A percentile compares a stretch with the other conserved stretches of the same genome.
These are phyloP conservation scores for Colletotrichum lupini DNA, from an alignment of 2,329 filamentous ascomycete genomes.

Conservation along the genomic window DNA sequence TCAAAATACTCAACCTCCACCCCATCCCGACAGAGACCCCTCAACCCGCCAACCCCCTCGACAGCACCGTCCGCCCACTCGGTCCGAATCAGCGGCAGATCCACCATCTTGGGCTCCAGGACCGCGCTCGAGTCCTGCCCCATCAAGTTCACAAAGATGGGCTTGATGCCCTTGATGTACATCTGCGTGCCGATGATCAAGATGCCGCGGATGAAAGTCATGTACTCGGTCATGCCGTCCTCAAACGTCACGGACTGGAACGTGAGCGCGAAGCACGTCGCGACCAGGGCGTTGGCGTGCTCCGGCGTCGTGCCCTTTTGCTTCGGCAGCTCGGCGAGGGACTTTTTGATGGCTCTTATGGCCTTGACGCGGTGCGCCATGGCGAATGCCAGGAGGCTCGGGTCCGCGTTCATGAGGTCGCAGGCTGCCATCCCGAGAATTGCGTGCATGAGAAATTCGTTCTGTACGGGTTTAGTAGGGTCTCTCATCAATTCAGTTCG, in stretches of 20 bases:
- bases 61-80: constrained; percentile 60
- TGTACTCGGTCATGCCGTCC: constrained; percentile 69
- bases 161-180: constrained; percentile 58
- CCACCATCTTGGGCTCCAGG: constrained; percentile 57
- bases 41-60: constrained; percentile 53
- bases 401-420: constrained; percentile 65
- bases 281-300: constrained; percentile 69
- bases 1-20: constrained; percentile 60
- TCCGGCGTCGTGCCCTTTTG: constrained; percentile 54
- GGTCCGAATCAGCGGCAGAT: constrained; percentile 56
- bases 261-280: constrained; percentile 68
- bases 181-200: constrained; percentile 66
- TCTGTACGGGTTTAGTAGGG: constrained; percentile 48
- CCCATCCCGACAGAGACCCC: constrained; percentile 53
- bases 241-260: constrained; percentile 69
- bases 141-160: constrained; percentile 61
- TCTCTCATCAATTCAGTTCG: background rate
- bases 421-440: constrained; percentile 76
- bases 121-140: constrained; percentile 52
- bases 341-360: constrained; percentile 69
- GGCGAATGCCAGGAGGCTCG: constrained; percentile 65
- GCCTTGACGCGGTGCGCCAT: constrained; percentile 75
- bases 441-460: constrained; percentile 77
- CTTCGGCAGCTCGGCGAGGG: constrained; percentile 56
- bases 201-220: constrained; percentile 70